A percentile compares a stretch with the other conserved stretches of the same genome.
These are phyloP conservation scores for Crassisporium funariophilum DNA, from an alignment of 768 basidiomycete species.

Conservation along the genomic window DNA sequence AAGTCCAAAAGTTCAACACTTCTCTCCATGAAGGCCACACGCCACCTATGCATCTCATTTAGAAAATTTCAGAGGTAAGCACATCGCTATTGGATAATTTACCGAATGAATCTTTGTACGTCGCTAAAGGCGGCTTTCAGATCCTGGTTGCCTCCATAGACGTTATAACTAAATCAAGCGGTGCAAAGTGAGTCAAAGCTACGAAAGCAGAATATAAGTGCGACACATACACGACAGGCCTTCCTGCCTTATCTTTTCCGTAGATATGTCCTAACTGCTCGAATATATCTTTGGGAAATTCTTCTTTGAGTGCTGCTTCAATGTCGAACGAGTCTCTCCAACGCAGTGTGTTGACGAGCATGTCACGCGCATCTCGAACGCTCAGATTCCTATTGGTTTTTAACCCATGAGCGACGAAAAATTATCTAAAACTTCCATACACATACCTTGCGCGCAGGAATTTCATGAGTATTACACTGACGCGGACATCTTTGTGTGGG, in stretches of 20 bases:
- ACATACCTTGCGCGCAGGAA: conserved; percentile 76
- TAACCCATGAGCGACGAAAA: background rate
- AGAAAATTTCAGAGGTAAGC: conserved; percentile 3
- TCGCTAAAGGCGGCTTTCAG: conserved; percentile 76
- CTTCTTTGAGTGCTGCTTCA: conserved; percentile 58
- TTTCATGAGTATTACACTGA: conserved; percentile 79
- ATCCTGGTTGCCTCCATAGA: conserved; percentile 74
- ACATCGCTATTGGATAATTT: conserved; percentile 2
- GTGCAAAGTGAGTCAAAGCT: conserved; percentile 1
- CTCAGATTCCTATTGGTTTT: conserved; percentile 47
- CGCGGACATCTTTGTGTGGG: conserved; percentile 57
- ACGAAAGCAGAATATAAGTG: background rate
- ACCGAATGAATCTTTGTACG: conserved; percentile 76
- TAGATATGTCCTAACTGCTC: conserved; percentile 63
- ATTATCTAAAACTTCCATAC: background rate
- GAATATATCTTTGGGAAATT: conserved; percentile 64
- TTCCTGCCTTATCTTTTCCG: conserved; percentile 71
- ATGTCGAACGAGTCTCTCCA: conserved; percentile 73
- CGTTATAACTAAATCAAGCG: conserved; percentile 74
- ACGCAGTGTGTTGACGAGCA: conserved; percentile 67
- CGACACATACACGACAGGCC: conserved; percentile 65
- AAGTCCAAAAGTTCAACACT: conserved; percentile 68
- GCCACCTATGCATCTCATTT: conserved; percentile 55
- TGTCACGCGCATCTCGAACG: conserved; percentile 55
- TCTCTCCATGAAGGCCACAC: conserved; percentile 76